These are phyloP conservation scores for Aquilaria yunnanensis DNA, from an alignment of 345 rosid species.

Conservation along the genomic window DNA sequence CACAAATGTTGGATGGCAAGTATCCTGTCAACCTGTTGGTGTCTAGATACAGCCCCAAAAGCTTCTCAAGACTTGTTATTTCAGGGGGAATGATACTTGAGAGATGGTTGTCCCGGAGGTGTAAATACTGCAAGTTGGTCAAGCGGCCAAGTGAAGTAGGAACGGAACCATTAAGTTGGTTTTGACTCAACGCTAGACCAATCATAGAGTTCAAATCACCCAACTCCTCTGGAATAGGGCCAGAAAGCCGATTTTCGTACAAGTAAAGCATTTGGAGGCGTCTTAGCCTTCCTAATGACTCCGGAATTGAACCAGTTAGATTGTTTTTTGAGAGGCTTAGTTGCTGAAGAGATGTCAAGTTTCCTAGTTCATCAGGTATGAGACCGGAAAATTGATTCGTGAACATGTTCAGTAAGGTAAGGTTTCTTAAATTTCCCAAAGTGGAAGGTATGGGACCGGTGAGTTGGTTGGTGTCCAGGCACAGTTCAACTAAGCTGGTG, in stretches of 20 bases:
- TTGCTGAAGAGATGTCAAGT: neutral
- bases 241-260: slow-evolving; percentile 13
- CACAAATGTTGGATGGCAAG: slow-evolving; percentile 19
- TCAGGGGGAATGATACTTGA: slow-evolving; percentile 18
- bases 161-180: slow-evolving; percentile 18
- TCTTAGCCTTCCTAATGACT: slow-evolving; percentile 11
- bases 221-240: slow-evolving; percentile 16
- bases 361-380: slow-evolving; percentile 27
- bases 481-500: slow-evolving; percentile 12
- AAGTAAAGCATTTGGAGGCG: neutral
- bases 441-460: slow-evolving; percentile 13
- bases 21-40: slow-evolving; percentile 14
- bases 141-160: slow-evolving; percentile 17
- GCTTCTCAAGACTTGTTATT: neutral
- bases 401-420: too few relatives aligned
- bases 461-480: slow-evolving; percentile 16
- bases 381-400: neutral
- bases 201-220: slow-evolving; percentile 10
- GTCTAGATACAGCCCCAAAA: neutral
- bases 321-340: slow-evolving; percentile 9
- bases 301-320: slow-evolving; percentile 21
- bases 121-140: neutral
- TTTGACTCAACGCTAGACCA: slow-evolving; percentile 20
- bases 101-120: slow-evolving; percentile 8
- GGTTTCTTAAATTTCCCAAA: too few relatives aligned